Base-by-base conservation (phyloP, 169 alveolate genomes). In the Plasmodium gaboni region DNA sequence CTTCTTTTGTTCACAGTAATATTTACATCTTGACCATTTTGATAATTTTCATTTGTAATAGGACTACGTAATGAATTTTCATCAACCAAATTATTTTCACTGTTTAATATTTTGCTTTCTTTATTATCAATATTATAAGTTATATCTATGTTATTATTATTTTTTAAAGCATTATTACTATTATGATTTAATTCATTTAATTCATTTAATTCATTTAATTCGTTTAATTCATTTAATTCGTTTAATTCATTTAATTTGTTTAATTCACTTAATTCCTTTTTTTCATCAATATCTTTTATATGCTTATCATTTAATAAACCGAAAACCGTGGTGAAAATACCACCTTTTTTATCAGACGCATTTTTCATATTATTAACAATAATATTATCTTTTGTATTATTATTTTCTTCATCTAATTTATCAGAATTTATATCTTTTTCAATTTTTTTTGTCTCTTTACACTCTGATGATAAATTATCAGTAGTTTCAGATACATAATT, bases 201-300 rank as follows among this genome's bases (percentile, higher is more conserved):
- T 19, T 19, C 22, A n/a, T 2, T n/a, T n/a, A 59, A 15, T 59
- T 59, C 32, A n/a, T 19, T 4, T 19, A 59, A 1, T 42, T 59
- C 44, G 5, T 24, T 12, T 24, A 60, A 4, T 19, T 17, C 7
- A 17, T 6, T 61, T 22, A 22, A 12, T 60, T 13, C 28, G 1
- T 1, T 24, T 24, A 24, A 24, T 24, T 24, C 28, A 24, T 24
- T 24, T 24, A 24, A 24, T 24, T 24, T 1, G 1, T 13, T 24
- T 24, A 60, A 19, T 61, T 61, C 46, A 17, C 10, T 13, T 26
- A 61, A 6, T 46, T 32, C 44, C 2, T 38, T 9, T 22, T 46
- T 50, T 19, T n/a, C 17, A 71, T 71, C 44, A 12, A 19, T 44
- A 17, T 71, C 22, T 28, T 71, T 50, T 17, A 71, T 17, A 22